Evolutionary conservation across 306 rosid species (phyloP).

Genomic region (Cercis canadensis): DNA sequence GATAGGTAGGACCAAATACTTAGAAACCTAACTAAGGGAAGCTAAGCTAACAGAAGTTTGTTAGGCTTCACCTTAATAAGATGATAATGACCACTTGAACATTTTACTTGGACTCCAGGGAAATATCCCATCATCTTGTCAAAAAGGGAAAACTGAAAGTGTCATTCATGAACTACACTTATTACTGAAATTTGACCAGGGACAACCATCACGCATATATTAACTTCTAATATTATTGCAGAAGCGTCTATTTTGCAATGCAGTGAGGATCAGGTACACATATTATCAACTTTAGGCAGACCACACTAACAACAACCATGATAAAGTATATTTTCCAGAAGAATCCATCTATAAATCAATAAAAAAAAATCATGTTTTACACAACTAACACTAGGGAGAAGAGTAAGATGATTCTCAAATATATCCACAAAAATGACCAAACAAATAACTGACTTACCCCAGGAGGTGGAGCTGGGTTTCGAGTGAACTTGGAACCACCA

Average conservation of each 20-base stretch:
- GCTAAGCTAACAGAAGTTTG: too few relatives aligned
- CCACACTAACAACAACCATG: too few relatives aligned
- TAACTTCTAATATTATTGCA: not conserved
- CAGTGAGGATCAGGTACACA: not conserved
- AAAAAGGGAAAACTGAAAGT: constrained; percentile 7
- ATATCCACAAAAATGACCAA: not conserved
- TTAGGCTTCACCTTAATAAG: not conserved
- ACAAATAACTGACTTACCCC: constrained; percentile 67
- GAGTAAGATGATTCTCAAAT: constrained; percentile 1
- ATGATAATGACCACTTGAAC: not conserved
- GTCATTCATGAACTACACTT: constrained; percentile 11
- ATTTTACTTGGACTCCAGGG: constrained; percentile 1
- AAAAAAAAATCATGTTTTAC: too few relatives aligned
- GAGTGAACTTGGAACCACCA: constrained; percentile 92
- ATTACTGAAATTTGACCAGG: not conserved
- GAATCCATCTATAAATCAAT: too few relatives aligned
- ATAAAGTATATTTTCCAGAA: too few relatives aligned
- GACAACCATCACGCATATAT: not conserved
- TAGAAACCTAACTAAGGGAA: too few relatives aligned
- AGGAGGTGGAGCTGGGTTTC: constrained; percentile 89
- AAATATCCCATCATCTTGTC: constrained; percentile 5
- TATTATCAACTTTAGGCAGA: not conserved
- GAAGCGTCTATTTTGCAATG: not conserved
- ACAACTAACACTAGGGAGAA: not conserved
- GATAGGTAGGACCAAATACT: too few relatives aligned